Conservation (phyloP, 2,329 filamentous ascomycete genomes). For the Cucurbitaria berberidis region DNA sequence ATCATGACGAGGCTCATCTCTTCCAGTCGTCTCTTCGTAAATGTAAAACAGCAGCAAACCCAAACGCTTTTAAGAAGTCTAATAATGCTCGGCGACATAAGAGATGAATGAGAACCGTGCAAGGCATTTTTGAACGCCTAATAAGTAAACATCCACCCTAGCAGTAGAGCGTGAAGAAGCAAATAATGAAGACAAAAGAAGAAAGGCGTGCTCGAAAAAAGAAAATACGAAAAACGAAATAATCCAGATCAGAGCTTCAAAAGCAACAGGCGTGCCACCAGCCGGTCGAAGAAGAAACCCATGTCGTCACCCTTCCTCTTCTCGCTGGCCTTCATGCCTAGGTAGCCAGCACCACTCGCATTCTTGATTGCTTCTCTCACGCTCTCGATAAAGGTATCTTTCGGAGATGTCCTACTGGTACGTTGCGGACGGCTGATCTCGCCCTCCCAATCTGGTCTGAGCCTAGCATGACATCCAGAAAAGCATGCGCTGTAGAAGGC, state of each 20-base stretch:
- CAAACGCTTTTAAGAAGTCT: not conserved
- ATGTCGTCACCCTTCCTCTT: slow-evolving; percentile 37
- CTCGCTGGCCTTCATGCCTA: slow-evolving; percentile 26
- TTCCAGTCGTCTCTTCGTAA: not conserved
- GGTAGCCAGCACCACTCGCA: slow-evolving; percentile 27
- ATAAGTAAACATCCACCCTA: not conserved
- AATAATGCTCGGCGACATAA: not conserved
- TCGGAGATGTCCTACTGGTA: slow-evolving; percentile 3
- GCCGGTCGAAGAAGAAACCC: slow-evolving; percentile 47
- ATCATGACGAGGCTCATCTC: not conserved
- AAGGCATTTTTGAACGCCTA: not conserved
- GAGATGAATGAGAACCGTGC: not conserved
- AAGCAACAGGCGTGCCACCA: slow-evolving; percentile 44
- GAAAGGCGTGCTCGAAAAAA: not conserved
- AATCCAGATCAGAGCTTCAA: slow-evolving; percentile 7
- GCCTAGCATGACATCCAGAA: slow-evolving; percentile 38
- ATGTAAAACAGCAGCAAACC: not conserved
- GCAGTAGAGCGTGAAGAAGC: not conserved
- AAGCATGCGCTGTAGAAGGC: slow-evolving; percentile 45
- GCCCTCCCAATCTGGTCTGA: slow-evolving; percentile 38
- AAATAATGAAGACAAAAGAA: not conserved
- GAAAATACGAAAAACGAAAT: not conserved
- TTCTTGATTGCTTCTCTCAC: slow-evolving; percentile 32
- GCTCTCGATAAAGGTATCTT: slow-evolving; percentile 39
- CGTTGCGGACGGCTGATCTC: slow-evolving; percentile 14